Base-by-base conservation (phyloP, 352 stramenopile species). In the Globisporangium cystogenes region DNA sequence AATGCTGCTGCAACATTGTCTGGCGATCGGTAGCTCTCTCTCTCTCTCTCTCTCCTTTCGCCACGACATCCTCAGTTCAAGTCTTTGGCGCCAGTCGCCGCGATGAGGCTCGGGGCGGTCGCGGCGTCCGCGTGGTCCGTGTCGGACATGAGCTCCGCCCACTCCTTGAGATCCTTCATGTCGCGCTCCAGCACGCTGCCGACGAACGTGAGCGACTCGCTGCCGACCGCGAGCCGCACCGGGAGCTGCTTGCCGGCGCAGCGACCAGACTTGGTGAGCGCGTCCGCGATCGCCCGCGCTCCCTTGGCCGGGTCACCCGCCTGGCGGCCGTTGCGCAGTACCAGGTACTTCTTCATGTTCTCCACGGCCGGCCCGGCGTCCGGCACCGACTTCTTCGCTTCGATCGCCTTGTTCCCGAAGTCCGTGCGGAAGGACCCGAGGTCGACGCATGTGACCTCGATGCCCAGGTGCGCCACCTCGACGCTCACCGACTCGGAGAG, bases 381-480 rank as follows among this genome's bases (percentile, higher is more conserved):
- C 33, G 33, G 33, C 33, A 5, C 11, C 33, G 5, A 4, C 33
- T 39, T 39, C 33, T 39, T 39, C 33, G 33, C 33, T 1, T 39
- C 33, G 12, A 39, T 5, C 12, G 33, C 18, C 12, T 39, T 39
- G 33, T 39, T 39, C 5, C 33, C 33, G 33, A 39, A 39, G 33
- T 39, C 33, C 26, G 66, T 78, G 18, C 69, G 69, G 48, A 78
- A 78, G 8, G 57, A 61, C 1, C 66, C 69, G 14, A 63, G 66
- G 56, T 78, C 69, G 44, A 78, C 55, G 12, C 66, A 60, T 20
- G 62, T 73, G 45, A 76, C 67, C 47, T 75, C 64, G 51, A 75
- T 72, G 31, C 62, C 62, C 7, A 78, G 53, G 1, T 51, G 57
- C 11, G 59, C 60, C 31, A 78, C 57, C 24, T 75, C 63, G 14